A percentile compares a stretch with the other conserved stretches of the same genome.
Evolutionary conservation across 75 land plant genomes (phyloP).

Genomic region (Selaginella tamariscina): DNA sequence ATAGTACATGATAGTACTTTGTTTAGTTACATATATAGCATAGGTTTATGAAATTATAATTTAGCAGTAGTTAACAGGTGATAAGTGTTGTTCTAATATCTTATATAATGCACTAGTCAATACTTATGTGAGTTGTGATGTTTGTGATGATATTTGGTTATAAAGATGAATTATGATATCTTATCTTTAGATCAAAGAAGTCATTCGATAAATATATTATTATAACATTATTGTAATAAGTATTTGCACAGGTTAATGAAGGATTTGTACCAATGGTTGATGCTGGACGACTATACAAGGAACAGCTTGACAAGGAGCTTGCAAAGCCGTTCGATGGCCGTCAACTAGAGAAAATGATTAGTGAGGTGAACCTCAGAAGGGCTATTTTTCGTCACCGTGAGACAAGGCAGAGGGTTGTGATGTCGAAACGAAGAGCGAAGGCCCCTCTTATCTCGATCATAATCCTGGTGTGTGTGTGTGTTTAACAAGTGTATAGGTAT

Average conservation of each 20-base stretch:
- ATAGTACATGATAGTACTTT: too few species aligned
- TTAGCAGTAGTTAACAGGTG: too few species aligned
- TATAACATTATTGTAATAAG: neutral
- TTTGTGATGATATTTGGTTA: too few species aligned
- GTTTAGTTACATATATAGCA: too few species aligned
- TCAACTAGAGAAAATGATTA: neutral
- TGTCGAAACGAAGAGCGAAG: neutral
- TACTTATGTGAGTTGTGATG: too few species aligned
- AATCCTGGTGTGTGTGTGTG: neutral
- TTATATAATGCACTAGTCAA: too few species aligned
- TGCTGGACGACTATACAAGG: neutral
- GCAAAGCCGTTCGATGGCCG: neutral
- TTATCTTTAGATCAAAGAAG: too few species aligned
- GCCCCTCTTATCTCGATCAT: neutral
- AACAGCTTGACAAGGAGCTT: neutral
- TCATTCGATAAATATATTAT: too few species aligned
- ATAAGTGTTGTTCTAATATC: too few species aligned
- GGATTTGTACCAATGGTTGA: neutral
- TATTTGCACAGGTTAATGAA: neutral
- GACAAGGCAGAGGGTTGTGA: neutral
- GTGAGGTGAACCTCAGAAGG: neutral
- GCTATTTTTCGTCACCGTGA: neutral
- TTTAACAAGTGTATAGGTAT: too few species aligned
- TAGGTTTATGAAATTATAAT: too few species aligned
- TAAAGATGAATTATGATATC: too few species aligned